phyloP scores from a whole-genome alignment of 768 basidiomycete genomes.

The Mycena haematopus region DNA sequence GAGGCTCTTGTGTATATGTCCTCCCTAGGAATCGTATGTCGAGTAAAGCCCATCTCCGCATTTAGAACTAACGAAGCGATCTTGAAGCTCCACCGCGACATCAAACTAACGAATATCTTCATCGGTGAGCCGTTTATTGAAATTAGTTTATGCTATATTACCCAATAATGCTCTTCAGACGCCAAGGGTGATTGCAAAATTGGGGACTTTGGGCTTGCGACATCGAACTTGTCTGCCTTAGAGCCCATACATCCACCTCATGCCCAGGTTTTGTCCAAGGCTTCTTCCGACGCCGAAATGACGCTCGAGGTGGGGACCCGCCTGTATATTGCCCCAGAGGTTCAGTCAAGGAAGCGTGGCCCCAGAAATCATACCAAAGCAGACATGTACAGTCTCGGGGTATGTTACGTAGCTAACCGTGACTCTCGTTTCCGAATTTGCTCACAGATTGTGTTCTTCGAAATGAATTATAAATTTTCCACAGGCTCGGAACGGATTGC shows the following conservation, averaged over 20 bases:
- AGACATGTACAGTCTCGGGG: conserved; percentile 94
- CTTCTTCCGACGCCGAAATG: conserved; percentile 66
- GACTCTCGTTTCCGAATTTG: conserved; percentile 3
- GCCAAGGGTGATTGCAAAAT: conserved; percentile 89
- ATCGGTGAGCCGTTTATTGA: conserved; percentile 63
- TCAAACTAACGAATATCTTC: conserved; percentile 94
- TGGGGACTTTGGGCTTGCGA: conserved; percentile 93
- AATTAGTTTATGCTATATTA: neutral
- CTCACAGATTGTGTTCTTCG: conserved; percentile 90
- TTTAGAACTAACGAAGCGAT: neutral
- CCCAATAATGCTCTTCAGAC: conserved; percentile 50
- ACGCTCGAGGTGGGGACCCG: conserved; percentile 90
- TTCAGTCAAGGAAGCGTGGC: conserved; percentile 65
- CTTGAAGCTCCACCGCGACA: conserved; percentile 76
- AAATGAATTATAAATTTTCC: conserved; percentile 89
- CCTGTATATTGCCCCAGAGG: conserved; percentile 93
- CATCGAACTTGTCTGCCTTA: conserved; percentile 73
- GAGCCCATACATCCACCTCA: conserved; percentile 66
- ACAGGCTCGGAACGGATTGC: conserved; percentile 86
- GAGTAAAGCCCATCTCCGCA: neutral
- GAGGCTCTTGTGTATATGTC: conserved; percentile 93
- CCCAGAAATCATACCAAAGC: conserved; percentile 87
- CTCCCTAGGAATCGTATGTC: conserved; percentile 78
- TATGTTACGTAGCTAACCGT: conserved; percentile 42
- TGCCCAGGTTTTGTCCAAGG: conserved; percentile 43